These are phyloP conservation scores for Glebionis coronaria DNA, from an alignment of 129 eudicot genomes.

Conservation along the genomic window DNA sequence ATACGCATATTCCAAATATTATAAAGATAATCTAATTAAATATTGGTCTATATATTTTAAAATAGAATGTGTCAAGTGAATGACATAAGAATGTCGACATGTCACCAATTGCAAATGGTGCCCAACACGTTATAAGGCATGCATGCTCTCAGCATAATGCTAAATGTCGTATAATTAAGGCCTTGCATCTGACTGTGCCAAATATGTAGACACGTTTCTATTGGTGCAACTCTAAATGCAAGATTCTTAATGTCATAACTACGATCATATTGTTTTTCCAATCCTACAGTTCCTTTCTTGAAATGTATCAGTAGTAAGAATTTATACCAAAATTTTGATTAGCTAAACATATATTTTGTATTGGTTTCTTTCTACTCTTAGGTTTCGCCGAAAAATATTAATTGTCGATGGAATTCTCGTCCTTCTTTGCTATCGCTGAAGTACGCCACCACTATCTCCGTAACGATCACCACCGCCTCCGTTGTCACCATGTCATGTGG, in stretches of 20 bases:
- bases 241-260: no score
- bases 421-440: neutral
- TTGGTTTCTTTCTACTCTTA: neutral
- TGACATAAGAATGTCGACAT: slow-evolving; percentile 37
- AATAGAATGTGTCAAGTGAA: neutral
- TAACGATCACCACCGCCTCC: slow-evolving; percentile 43
- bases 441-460: slow-evolving; percentile 14
- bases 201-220: neutral
- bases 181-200: neutral
- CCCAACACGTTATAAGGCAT: slow-evolving; percentile 14
- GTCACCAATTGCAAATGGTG: slow-evolving; percentile 10
- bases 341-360: no score
- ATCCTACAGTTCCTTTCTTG: no score
- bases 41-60: neutral
- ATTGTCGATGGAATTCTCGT: no score
- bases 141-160: neutral
- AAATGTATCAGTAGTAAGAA: no score
- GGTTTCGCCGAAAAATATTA: neutral
- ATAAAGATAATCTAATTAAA: neutral
- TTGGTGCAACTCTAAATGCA: neutral
- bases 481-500: neutral
- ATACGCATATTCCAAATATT: no score
- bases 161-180: neutral
- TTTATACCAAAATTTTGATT: no score
- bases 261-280: no score